These are phyloP conservation scores for Cladophialophora immunda DNA, from an alignment of 2,329 filamentous ascomycete species.

Conservation along the genomic window DNA sequence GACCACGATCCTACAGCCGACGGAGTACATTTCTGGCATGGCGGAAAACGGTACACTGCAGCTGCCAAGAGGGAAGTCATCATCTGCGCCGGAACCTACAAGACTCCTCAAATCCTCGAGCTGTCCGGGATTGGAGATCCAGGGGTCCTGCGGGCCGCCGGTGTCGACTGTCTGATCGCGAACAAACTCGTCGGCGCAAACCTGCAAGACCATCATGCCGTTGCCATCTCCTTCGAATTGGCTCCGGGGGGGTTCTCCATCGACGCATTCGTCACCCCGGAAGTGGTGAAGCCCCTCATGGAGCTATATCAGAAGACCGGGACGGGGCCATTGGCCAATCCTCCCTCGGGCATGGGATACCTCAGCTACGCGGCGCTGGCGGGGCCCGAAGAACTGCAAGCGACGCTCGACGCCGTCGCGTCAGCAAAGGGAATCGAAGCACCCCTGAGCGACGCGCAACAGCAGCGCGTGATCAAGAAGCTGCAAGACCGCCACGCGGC, in stretches of 20 bases:
- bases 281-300: slow-evolving; percentile 22
- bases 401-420: slow-evolving; percentile 7
- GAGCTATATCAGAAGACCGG: slow-evolving; percentile 16
- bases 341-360: slow-evolving; percentile 21
- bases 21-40: slow-evolving; percentile 49
- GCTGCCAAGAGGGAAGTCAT: slow-evolving; percentile 57
- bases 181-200: slow-evolving; percentile 71
- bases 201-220: slow-evolving; percentile 63
- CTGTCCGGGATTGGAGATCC: slow-evolving; percentile 69
- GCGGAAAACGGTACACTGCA: slow-evolving; percentile 43
- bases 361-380: slow-evolving; percentile 21
- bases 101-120: slow-evolving; percentile 71
- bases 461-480: slow-evolving; percentile 3
- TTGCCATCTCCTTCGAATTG: slow-evolving; percentile 22
- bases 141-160: slow-evolving; percentile 60
- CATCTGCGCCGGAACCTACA: slow-evolving; percentile 64
- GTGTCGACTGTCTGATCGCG: slow-evolving; percentile 63
- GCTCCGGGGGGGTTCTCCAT: slow-evolving; percentile 22
- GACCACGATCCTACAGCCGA: slow-evolving; percentile 50
- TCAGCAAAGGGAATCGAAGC: not conserved
- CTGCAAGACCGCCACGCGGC: slow-evolving; percentile 18
- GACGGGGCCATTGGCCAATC: slow-evolving; percentile 19
- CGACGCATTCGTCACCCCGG: slow-evolving; percentile 17
- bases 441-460: slow-evolving; percentile 2
- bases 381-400: slow-evolving; percentile 16